Base-by-base conservation (phyloP, 139 green algal genomes). In the Trebouxia sp. region DNA sequence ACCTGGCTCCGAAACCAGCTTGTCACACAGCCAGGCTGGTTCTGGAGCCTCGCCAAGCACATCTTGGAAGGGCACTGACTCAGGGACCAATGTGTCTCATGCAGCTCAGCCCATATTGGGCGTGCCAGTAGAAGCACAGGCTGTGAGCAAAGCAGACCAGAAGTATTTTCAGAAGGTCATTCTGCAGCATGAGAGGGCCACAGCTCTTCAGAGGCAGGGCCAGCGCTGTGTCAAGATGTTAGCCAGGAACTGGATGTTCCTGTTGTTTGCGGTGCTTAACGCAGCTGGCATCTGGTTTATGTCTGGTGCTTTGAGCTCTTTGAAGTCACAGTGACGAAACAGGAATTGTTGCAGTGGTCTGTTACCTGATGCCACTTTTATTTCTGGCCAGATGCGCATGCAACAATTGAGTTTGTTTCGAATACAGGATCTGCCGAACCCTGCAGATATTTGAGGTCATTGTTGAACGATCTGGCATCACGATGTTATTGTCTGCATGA, bases 121-220 rank as follows among this genome's bases (percentile, higher is more conserved):
- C 5, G 8, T 45, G 20, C 20, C 62, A 12, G 32, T 6, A 45
- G 15, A 53, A 17, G 47, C 47, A 14, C 47, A 53, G 14, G 20
- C 62, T 43, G 62, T 35, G 43, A 28, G 14, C 37, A 28, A n/a
- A 35, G 32, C 53, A 35, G 53, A 2, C 26, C 11, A 28, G 0
- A n/a, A 66, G n/a, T 41, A 72, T 72, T 32, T 72, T 35, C 62
- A 42, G 5, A 35, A 72, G 62, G 37, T 72, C n/a, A 72, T 43
- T 17, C 62, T 45, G 62, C 32, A 45, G 15, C 37, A 72, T 45
- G 62, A 45, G 32, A 12, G 32, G 12, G 6, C 26, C 12, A 72
- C 62, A 41, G 62, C 62, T 43, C 14, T 43, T 17, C 4, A 15
- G 32, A 14, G 62, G 17, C 32, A 28, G 14, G 14, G 42, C 32